These are phyloP conservation scores for Adansonia rubrostipa DNA, from an alignment of 441 rosid species.

Conservation along the genomic window DNA sequence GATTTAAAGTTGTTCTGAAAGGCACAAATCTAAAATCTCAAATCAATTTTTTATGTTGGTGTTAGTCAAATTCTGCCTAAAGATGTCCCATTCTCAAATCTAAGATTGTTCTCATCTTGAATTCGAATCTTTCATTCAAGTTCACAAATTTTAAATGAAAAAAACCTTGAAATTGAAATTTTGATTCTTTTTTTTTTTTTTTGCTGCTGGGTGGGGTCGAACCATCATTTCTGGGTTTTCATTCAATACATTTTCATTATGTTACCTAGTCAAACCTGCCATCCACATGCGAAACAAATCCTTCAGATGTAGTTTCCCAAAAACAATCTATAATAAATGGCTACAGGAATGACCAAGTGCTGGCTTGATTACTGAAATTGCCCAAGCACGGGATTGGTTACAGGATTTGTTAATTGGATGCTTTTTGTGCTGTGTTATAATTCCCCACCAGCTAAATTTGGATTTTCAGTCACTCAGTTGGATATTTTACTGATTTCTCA, in stretches of 20 bases:
- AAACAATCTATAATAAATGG: not conserved
- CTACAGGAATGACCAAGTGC: not conserved
- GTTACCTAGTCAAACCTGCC: not conserved
- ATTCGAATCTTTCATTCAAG: conserved; percentile 5
- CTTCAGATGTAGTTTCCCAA: not conserved
- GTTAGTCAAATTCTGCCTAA: not conserved
- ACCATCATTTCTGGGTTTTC: not conserved
- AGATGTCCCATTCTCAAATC: not conserved
- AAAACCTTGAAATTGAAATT: not conserved
- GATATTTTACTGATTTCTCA: conserved; percentile 35
- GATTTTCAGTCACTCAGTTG: conserved; percentile 12
- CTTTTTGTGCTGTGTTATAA: not conserved
- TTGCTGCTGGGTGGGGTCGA: conserved; percentile 10
- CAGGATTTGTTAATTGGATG: conserved; percentile 12
- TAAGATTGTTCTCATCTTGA: conserved; percentile 9
- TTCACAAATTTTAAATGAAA: not conserved
- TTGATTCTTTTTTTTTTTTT: not conserved
- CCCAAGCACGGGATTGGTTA: not conserved
- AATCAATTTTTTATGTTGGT: not conserved
- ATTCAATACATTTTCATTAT: not conserved
- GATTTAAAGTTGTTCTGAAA: not conserved
- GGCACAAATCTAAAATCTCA: not conserved
- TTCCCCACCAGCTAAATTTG: not conserved
- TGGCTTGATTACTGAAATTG: not conserved
- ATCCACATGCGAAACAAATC: not conserved